phyloP scores from a whole-genome alignment of 495 filamentous ascomycete genomes.

The Xeromyces bisporus region DNA sequence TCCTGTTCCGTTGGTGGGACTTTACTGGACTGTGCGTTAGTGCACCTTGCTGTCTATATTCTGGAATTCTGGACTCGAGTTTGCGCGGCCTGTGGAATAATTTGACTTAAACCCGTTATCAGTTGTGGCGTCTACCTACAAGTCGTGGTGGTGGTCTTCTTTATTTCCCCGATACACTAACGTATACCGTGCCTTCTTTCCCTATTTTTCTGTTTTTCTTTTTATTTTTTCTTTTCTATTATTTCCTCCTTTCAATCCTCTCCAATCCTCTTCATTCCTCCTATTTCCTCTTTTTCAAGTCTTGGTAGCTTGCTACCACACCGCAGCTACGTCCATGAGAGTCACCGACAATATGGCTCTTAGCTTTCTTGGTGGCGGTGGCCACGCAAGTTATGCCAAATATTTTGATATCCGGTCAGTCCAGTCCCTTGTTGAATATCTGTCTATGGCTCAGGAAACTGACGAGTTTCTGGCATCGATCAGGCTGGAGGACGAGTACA shows the following conservation, averaged over 20 bases:
- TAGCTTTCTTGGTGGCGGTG: constrained; percentile 32
- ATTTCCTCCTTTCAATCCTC: constrained; percentile 1
- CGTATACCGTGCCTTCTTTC: constrained; percentile 3
- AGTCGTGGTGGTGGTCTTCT: no score
- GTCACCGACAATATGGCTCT: constrained; percentile 28
- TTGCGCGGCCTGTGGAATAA: no score
- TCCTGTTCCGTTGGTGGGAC: no score
- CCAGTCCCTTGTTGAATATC: no score
- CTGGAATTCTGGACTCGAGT: no score
- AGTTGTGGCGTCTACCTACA: no score
- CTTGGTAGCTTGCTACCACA: constrained; percentile 8
- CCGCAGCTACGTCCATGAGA: constrained; percentile 10
- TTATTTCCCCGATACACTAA: no score
- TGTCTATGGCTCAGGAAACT: no score
- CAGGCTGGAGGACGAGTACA: constrained; percentile 63
- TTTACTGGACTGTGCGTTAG: no score
- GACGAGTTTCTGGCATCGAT: not conserved
- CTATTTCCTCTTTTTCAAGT: constrained; percentile 1
- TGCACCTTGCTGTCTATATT: no score
- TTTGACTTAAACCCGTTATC: no score
- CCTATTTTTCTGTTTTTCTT: constrained; percentile 1
- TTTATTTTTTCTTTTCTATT: constrained; percentile 1
- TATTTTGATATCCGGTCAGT: constrained; percentile 40
- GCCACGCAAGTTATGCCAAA: constrained; percentile 33
- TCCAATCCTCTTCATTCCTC: not conserved